A percentile compares a stretch with the other conserved stretches of the same genome.
Evolutionary conservation across 2,329 filamentous ascomycete species (phyloP).

Genomic region (Sordariomycetes sp.): DNA sequence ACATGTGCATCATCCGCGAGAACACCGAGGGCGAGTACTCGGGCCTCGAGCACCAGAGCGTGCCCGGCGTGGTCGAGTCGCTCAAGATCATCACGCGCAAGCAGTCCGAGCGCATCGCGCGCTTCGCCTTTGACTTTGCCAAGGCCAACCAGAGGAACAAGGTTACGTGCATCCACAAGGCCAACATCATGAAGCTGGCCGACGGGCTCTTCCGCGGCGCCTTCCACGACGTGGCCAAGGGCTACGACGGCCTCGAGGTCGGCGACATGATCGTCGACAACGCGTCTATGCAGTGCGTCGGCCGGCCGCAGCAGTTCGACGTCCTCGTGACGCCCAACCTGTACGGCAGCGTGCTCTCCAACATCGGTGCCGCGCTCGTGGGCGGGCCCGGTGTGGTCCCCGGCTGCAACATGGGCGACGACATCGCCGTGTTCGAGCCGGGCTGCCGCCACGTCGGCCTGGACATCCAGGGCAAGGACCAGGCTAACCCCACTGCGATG

Average conservation of each 20-base stretch:
- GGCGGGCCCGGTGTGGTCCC: constrained; percentile 95
- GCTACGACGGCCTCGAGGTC: constrained; percentile 89
- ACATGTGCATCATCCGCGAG: constrained; percentile 99
- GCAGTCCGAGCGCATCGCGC: constrained; percentile 98
- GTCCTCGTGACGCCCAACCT: constrained; percentile 99
- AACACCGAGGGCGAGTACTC: constrained; percentile 99
- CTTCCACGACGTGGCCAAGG: constrained; percentile 85
- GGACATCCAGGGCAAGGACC: constrained; percentile 99
- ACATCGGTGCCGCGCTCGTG: constrained; percentile 94
- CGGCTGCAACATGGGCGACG: constrained; percentile 98
- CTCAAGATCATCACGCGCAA: constrained; percentile 99
- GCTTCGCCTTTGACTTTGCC: constrained; percentile 96
- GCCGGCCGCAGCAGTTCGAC: constrained; percentile 93
- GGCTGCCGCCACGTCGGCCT: constrained; percentile 98
- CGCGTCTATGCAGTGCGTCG: constrained; percentile 98
- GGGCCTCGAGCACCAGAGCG: constrained; percentile 96
- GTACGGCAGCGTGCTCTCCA: constrained; percentile 97
- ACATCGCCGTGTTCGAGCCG: constrained; percentile 96
- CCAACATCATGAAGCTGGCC: constrained; percentile 99
- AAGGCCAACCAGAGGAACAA: constrained; percentile 98
- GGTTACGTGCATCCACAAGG: constrained; percentile 99
- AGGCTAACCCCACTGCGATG: constrained; percentile 95
- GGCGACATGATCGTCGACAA: constrained; percentile 99
- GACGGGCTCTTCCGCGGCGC: constrained; percentile 98
- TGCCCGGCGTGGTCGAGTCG: constrained; percentile 91